These are phyloP conservation scores for Solanum aculeatissimum DNA, from an alignment of 305 asterid genomes.

Conservation along the genomic window DNA sequence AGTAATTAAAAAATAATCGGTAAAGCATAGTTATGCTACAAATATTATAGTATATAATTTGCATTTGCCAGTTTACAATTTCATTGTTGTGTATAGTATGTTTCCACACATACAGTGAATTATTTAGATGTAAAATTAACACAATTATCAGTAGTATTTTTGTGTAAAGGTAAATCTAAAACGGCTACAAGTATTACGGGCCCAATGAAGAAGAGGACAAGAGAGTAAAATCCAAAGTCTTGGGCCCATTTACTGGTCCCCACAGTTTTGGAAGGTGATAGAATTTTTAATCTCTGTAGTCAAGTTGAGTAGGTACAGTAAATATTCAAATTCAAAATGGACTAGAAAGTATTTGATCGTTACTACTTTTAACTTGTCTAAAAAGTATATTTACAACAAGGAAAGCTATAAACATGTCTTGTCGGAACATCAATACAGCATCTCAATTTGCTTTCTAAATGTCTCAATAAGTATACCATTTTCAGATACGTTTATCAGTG, in stretches of 20 bases:
- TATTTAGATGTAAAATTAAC: not conserved
- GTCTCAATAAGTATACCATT: too few species aligned
- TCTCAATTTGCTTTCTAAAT: too few species aligned
- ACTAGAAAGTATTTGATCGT: not conserved
- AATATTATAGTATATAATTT: not conserved
- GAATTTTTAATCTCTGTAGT: not conserved
- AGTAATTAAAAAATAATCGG: not conserved
- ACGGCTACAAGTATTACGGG: not conserved
- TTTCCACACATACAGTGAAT: not conserved
- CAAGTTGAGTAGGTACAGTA: not conserved
- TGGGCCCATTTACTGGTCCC: not conserved
- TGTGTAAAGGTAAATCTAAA: not conserved
- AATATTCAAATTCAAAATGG: not conserved
- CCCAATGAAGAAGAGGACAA: not conserved
- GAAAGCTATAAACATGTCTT: too few species aligned
- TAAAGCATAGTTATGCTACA: not conserved
- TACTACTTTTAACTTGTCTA: not conserved
- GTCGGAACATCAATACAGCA: too few species aligned
- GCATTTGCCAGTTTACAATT: not conserved
- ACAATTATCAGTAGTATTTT: not conserved
- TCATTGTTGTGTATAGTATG: not conserved
- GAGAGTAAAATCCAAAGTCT: not conserved
- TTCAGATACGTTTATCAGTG: too few species aligned
- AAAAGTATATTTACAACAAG: not conserved
- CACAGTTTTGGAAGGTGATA: not conserved